Base-by-base conservation (phyloP, 2,329 filamentous ascomycete species). In the Clarireedia paspali region DNA sequence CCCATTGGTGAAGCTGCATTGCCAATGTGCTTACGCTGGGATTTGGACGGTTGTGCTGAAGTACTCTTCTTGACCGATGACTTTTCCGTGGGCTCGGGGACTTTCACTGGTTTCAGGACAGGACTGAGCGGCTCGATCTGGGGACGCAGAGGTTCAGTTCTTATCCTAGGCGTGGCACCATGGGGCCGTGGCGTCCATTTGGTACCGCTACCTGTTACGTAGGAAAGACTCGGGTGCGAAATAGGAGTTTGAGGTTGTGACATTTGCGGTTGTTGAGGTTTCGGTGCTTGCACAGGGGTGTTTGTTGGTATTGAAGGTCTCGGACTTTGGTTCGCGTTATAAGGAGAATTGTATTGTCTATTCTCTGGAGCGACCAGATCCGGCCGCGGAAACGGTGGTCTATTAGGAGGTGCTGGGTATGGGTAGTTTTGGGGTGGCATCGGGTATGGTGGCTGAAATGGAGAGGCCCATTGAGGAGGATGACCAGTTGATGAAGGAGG, bases 121-220 rank as follows among this genome's bases (percentile, higher is more conserved):
- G 82, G 83, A 59, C 82, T 85, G 4, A 84, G 71, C 0, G 81
- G 81, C 61, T 86, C 83, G 56, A 73, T 77, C 3, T 75, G 74
- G 2, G 83, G 83, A 57, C 79, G 80, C 14, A 58, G 36, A 74
- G 73, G 15, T 73, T 67, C 47, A 76, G 74, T 49, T 10, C 14
- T 26, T 45, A 45, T 12, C 65, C 68, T 27, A 62, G 83, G 83
- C 1, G 83, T 86, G 4, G 81, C 81, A 4, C 80, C 78, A 1
- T 80, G 82, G 6, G 79, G 76, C 5, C 73, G 75, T 15, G 77
- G 72, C 2, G 74, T 79, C 82, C 83, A 86, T 63, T 78, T 79
- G 0, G 83, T 86, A 46, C 79, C 81, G 47, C 59, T 66, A 15
- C 68, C 68, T 40, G 67, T 70, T 23, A 58, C 63, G 38, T 57